Evolutionary conservation across 352 stramenopile genomes (phyloP), one percentile per base, ranked within the genome.

Genomic region (Phytophthora colocasiae): DNA sequence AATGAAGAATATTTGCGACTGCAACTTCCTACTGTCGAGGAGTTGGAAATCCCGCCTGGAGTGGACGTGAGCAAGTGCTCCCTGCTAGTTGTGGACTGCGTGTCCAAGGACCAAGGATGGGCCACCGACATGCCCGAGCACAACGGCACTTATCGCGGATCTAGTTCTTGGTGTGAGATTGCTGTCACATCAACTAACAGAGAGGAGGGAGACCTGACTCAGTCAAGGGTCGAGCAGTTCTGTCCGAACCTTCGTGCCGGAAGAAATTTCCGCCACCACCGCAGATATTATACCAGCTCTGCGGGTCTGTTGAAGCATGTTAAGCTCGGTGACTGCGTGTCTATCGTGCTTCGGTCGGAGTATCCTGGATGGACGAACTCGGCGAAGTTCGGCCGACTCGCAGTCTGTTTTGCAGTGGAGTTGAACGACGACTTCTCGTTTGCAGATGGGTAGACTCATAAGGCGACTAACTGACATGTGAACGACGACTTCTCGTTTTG

Each of bases 31-130:
- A 63, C 29, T n/a, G 55, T 14, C 1, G 58, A 78, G 19, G 58
- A 80, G 7, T 47, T 86, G 31, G 15, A 49, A 14, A 50, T 92
- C 17, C 81, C 85, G 1, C 14, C 31, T 1, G 85, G 83, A n/a
- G 63, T 91, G 10, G 43, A 67, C 15, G 46, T 78, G 24, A 73
- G 59, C 27, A 66, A 70, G 15, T 91, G 83, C 38, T 56, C 69
- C 10, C 57, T 81, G 19, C 17, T 91, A 27, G 73, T 83, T 6
- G 78, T 72, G 12, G 81, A 93, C 43, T 89, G 76, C 43, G 63
- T 66, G 39, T 92, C 85, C 2, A 83, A 86, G 36, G 85, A 94
- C 50, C 85, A 94, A 53, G 85, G 83, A 12, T 94, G 85, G 85
- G 83, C 85, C 14, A 80, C 63, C 3, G 63, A 75, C 26, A 64